phyloP scores from a whole-genome alignment of 805 yeast genomes.

The Saturnispora saitoi region DNA sequence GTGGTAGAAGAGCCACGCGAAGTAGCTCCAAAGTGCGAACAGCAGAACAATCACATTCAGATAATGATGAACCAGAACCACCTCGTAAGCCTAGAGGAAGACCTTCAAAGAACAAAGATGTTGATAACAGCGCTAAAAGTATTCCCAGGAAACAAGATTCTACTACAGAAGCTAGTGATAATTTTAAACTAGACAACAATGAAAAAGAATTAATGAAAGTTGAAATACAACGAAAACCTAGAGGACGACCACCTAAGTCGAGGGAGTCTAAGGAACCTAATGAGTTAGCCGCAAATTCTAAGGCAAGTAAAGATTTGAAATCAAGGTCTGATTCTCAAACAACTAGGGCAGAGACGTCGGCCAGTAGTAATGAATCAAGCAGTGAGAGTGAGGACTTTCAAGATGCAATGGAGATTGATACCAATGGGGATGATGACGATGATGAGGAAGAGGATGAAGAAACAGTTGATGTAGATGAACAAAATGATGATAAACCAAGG shows the following conservation, averaged over 20 bases:
- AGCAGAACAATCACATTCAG: not conserved
- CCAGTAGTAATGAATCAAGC: slow-evolving; percentile 2
- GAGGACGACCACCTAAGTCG: slow-evolving; percentile 7
- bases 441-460: not conserved
- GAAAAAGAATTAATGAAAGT: not conserved
- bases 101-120: not conserved
- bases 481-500: not conserved
- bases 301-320: not conserved
- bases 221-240: not conserved
- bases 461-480: not conserved
- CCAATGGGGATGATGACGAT: not conserved
- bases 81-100: not conserved
- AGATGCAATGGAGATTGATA: not conserved
- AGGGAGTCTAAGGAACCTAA: not conserved
- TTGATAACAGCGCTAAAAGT: not conserved
- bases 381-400: slow-evolving; percentile 1
- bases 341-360: not conserved
- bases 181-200: not conserved
- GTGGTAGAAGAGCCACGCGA: slow-evolving; percentile 5
- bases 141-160: slow-evolving; percentile 1
- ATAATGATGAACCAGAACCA: not conserved
- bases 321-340: not conserved
- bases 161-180: not conserved
- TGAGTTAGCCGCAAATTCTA: not conserved
- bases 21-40: not conserved